Base-by-base conservation (phyloP, 2,329 filamentous ascomycete species). In the Pestalotiopsis fici region DNA sequence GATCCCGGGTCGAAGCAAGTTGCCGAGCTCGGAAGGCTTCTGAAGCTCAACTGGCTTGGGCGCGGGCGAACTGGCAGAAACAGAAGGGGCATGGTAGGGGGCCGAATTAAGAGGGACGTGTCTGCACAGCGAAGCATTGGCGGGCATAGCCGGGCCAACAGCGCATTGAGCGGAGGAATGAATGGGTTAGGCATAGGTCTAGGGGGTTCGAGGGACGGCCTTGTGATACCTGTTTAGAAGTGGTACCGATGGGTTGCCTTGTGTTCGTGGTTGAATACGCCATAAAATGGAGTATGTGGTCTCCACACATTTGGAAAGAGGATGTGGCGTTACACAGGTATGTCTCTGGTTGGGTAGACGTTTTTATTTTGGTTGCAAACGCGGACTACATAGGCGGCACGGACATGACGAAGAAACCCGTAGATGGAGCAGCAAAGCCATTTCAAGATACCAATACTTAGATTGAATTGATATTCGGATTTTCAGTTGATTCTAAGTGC, bases 31-130 rank as follows among this genome's bases (percentile, higher is more conserved):
- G 94, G 92, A 67, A 91, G 93, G 76, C 90, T 96, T 73, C 83
- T 99, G 69, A 99, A 98, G 81, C 89, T 98, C 74, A 99, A 99
- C 79, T 99, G 96, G 96, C 86, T 99, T 1, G 95, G 95, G 0
- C 86, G 96, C 59, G 95, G 95, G 0, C 83, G 96, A 43, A 98
- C 94, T 3, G 96, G 96, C 0, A 86, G 96, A 70, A 97, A 98
- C 78, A 84, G 96, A 65, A 88, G 94, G 71, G 96, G 96, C 0
- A 95, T 98, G 76, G 95, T 98, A 0, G 95, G 94, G 2, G 87
- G 86, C 0, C 78, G 87, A 64, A 86, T 88, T 11, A 82, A 82
- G 70, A 79, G 86, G 63, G 83, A 85, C 31, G 59, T 62, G 4
- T 25, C n/a, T 28, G 31, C 35, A 27, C 78, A 65, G 23, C 18